Percentiles rank a stretch among this genome's conserved stretches.
Evolutionary conservation across 1,139 yeast species (phyloP).

Genomic region (Yamadazyma membranifaciens): DNA sequence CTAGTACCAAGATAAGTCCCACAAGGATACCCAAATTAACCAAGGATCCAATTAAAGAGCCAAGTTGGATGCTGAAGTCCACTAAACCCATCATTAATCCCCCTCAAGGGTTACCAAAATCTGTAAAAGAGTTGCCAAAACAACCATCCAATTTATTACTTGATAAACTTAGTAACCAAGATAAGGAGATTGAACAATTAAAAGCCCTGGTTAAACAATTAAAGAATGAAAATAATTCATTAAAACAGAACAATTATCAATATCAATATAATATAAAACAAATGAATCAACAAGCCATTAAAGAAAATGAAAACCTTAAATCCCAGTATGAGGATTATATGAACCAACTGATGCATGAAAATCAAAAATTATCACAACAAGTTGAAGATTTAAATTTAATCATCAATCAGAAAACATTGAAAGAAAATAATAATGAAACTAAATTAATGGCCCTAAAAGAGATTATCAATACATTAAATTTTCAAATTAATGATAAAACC

Average conservation of each 20-base stretch:
- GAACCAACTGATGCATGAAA: neutral
- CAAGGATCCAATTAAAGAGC: neutral
- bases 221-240: conserved; percentile 6
- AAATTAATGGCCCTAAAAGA: conserved; percentile 7
- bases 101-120: neutral
- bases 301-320: conserved; percentile 1
- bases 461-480: conserved; percentile 3
- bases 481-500: conserved; percentile 3
- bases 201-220: conserved; percentile 4
- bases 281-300: neutral
- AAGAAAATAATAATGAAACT: conserved; percentile 6
- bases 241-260: conserved; percentile 8
- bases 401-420: conserved; percentile 4
- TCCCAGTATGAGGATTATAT: conserved; percentile 2
- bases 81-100: too few species aligned
- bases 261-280: conserved; percentile 7
- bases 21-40: conserved; percentile 1
- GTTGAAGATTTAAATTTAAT: neutral
- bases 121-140: neutral
- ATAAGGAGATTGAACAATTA: conserved; percentile 5
- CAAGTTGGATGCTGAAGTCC: too few species aligned
- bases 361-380: neutral
- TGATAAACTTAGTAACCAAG: conserved; percentile 8
- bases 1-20: conserved; percentile 1
- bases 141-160: conserved; percentile 8